phyloP scores from a whole-genome alignment of 495 filamentous ascomycete genomes.

The Xylaria venustula region DNA sequence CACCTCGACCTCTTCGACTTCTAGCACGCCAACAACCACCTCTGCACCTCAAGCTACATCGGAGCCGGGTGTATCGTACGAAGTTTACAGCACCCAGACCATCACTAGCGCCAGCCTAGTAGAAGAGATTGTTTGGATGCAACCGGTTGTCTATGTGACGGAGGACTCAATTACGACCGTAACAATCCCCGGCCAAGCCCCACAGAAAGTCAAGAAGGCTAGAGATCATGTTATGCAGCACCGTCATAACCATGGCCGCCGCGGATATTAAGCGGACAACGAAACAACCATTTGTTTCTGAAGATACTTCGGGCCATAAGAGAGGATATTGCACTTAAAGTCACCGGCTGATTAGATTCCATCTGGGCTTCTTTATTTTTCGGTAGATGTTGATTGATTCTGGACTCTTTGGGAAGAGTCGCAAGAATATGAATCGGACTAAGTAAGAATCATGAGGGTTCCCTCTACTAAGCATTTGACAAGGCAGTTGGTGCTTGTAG shows the following conservation, averaged over 20 bases:
- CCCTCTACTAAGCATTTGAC: not conserved
- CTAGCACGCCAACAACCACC: slow-evolving; percentile 15
- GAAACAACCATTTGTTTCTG: slow-evolving; percentile 22
- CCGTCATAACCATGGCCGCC: slow-evolving; percentile 22
- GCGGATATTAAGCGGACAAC: slow-evolving; percentile 13
- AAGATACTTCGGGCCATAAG: slow-evolving; percentile 24
- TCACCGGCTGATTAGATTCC: slow-evolving; percentile 23
- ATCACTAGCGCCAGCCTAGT: slow-evolving; percentile 39
- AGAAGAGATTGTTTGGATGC: slow-evolving; percentile 43
- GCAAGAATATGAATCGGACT: slow-evolving; percentile 22
- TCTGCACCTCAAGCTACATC: slow-evolving; percentile 21
- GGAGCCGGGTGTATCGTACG: slow-evolving; percentile 27
- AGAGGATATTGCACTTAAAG: slow-evolving; percentile 22
- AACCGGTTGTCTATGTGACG: slow-evolving; percentile 44
- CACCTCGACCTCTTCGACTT: slow-evolving; percentile 9
- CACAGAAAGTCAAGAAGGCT: slow-evolving; percentile 10
- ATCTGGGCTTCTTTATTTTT: slow-evolving; percentile 22
- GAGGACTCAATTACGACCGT: slow-evolving; percentile 32
- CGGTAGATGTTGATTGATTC: slow-evolving; percentile 21
- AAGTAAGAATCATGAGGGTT: slow-evolving; percentile 6
- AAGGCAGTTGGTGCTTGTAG: not conserved
- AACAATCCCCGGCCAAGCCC: slow-evolving; percentile 18
- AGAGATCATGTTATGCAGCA: slow-evolving; percentile 21
- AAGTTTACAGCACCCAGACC: slow-evolving; percentile 43
- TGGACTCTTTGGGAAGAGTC: slow-evolving; percentile 21